A percentile compares a stretch with the other conserved stretches of the same genome.
Evolutionary conservation across 495 filamentous ascomycete species (phyloP).

Genomic region (Extremus antarcticus): DNA sequence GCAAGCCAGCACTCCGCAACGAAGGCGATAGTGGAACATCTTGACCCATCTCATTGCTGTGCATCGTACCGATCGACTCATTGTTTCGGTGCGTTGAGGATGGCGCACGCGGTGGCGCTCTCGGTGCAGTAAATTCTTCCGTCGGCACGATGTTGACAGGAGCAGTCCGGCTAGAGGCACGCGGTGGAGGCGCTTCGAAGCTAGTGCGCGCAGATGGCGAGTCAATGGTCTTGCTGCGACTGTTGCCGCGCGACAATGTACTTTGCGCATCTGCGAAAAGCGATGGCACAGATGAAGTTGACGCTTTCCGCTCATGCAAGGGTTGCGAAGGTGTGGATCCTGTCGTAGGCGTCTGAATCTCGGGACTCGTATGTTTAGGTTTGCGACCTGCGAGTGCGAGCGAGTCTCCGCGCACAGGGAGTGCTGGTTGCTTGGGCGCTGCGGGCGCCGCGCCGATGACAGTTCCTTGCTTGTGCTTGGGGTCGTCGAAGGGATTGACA

Average conservation of each 20-base stretch:
- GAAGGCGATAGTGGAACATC: slow-evolving; percentile 13
- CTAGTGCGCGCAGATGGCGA: slow-evolving; percentile 22
- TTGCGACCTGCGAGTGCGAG: slow-evolving; percentile 27
- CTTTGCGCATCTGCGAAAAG: slow-evolving; percentile 15
- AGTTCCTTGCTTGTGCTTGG: slow-evolving; percentile 11
- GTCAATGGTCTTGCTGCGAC: slow-evolving; percentile 27
- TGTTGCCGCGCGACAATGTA: slow-evolving; percentile 6
- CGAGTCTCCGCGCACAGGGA: slow-evolving; percentile 50
- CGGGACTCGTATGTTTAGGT: slow-evolving; percentile 7
- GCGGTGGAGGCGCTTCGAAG: slow-evolving; percentile 24
- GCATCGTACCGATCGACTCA: slow-evolving; percentile 44
- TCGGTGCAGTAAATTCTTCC: slow-evolving; percentile 50
- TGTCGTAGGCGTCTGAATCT: slow-evolving; percentile 17
- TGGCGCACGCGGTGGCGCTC: slow-evolving; percentile 46
- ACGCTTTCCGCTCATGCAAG: slow-evolving; percentile 24
- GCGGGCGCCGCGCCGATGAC: slow-evolving; percentile 1
- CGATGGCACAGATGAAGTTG: slow-evolving; percentile 16
- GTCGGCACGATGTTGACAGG: slow-evolving; percentile 34
- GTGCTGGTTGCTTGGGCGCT: slow-evolving; percentile 20
- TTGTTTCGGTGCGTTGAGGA: slow-evolving; percentile 32
- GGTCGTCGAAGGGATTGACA: slow-evolving; percentile 21
- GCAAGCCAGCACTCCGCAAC: slow-evolving; percentile 42
- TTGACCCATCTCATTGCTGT: slow-evolving; percentile 24
- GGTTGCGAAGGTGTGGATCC: slow-evolving; percentile 10
- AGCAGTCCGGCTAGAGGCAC: slow-evolving; percentile 24